Evolutionary conservation across 441 rosid genomes (phyloP).

Genomic region (Omphalea diandra): DNA sequence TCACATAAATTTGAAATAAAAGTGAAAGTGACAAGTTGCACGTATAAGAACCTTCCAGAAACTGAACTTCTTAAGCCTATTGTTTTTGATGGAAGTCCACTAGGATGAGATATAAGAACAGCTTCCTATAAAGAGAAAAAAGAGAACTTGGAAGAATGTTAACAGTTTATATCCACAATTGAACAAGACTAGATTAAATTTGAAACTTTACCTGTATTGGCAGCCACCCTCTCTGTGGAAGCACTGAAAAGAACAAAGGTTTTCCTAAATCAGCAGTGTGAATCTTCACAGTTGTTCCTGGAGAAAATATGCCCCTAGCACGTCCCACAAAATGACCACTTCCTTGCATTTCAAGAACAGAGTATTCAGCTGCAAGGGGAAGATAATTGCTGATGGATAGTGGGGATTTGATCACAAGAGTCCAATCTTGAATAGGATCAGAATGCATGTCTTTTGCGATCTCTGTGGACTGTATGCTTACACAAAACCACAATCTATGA

Average conservation of each 20-base stretch:
- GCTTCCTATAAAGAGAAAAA: constrained; percentile 58
- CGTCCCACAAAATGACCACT: constrained; percentile 64
- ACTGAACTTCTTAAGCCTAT: constrained; percentile 78
- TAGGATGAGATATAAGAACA: constrained; percentile 87
- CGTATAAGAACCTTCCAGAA: constrained; percentile 74
- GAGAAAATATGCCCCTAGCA: constrained; percentile 62
- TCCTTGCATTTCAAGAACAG: constrained; percentile 71
- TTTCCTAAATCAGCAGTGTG: constrained; percentile 75
- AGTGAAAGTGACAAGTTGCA: constrained; percentile 19
- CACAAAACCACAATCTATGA: constrained; percentile 77
- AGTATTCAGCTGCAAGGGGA: constrained; percentile 84
- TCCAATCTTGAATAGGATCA: constrained; percentile 94
- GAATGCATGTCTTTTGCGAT: constrained; percentile 78
- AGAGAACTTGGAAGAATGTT: constrained; percentile 11
- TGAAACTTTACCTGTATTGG: constrained; percentile 65
- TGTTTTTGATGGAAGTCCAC: constrained; percentile 73
- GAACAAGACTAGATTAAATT: constrained; percentile 18
- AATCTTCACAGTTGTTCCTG: constrained; percentile 76
- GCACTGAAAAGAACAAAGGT: constrained; percentile 71
- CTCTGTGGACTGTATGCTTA: constrained; percentile 73
- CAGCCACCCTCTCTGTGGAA: constrained; percentile 93
- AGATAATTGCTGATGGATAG: constrained; percentile 76
- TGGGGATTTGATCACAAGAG: constrained; percentile 81
- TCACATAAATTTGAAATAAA: neutral
- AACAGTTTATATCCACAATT: constrained; percentile 10